Base-by-base conservation (phyloP, 2,329 filamentous ascomycete species). In the Stagonosporopsis rhizophila region DNA sequence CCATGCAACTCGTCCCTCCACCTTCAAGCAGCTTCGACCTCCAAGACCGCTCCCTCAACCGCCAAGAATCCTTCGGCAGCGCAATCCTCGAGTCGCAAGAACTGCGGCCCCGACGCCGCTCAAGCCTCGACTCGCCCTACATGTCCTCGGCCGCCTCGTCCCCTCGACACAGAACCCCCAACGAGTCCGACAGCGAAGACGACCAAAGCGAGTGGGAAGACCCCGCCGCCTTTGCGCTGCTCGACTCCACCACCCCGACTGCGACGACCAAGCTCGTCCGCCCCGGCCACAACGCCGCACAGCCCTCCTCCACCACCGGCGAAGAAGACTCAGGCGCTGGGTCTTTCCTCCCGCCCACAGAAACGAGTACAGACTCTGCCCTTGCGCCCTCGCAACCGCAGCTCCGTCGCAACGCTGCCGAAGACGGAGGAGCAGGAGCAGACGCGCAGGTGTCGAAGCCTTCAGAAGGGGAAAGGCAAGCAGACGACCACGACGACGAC, bases 51-150 rank as follows among this genome's bases (percentile, higher is more conserved):
- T 59, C 48, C 41, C 55, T 62, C 44, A 74, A 59, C 69, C 69
- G 52, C 76, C 75, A 58, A 20, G 82, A 68, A 28, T 68, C 65
- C 23, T 72, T 73, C 15, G 71, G 70, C 30, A 71, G 68, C 46
- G 53, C 62, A 2, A 65, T 74, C 7, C 61, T 73, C 1, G 67
- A 70, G 2, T 59, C 65, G 3, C 72, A 73, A 7, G 62, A 67
- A 17, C 60, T 73, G 15, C 66, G 64, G 1, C 68, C 67, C 11
- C 59, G 61, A 19, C 61, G 66, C 2, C 57, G 49, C 1, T 69
- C 66, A 25, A 67, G 66, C 45, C 68, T 68, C 14, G 67, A 64
- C 22, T 69, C 35, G 6, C 20, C 47, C 5, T 56, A 47, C 44
- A 14, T 39, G 1, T 48, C 48, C 4, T 57, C 54, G 4, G 23